Base-by-base conservation (phyloP, 306 rosid species). In the Senna siamea region DNA sequence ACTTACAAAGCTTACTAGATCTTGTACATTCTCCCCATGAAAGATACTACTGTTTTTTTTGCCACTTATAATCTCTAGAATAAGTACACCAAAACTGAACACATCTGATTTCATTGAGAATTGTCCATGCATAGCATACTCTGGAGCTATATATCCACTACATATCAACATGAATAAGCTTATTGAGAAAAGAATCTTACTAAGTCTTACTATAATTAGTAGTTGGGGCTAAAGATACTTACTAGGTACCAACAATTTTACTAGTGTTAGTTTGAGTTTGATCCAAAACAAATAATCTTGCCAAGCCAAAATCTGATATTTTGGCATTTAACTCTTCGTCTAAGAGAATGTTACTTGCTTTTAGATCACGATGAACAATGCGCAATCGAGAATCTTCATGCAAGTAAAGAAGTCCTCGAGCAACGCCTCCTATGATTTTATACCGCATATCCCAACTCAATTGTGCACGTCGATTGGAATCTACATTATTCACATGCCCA, bases 101-200 rank as follows among this genome's bases (percentile, higher is more conserved):
- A 85, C 78, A 52, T 85, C 86, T 2, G 83, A 83, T 18, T 83
- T 83, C 1, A 74, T 38, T 5, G 88, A 88, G 23, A 80, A 78
- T 40, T 81, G 80, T 60, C 86, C 85, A 6, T 73, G 70, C 38
- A 30, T 44, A 14, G 40, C 76, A 62, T 88, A 88, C 19, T 88
- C 86, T 0, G 88, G 88, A 53, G 89, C 79, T 84, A 85, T 82
- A 35, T 85, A 87, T 17, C 89, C 84, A 18, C 87, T 87, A 17
- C 56, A 77, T 62, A 10, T 40, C 2, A 2, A 40, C 0, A 64
- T 23, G 9, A 15, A 20, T 9, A 35, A 26, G 18, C 9, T 37
- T 40, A 79, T 52, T 40, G 69, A 59, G 15, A 48, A 1, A 26
- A 1, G 1, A 26, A 26, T 26, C 2, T 26, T 1, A 26, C 3